These are phyloP conservation scores for Eucalyptus marginata DNA, from an alignment of 345 rosid species.

Conservation along the genomic window DNA sequence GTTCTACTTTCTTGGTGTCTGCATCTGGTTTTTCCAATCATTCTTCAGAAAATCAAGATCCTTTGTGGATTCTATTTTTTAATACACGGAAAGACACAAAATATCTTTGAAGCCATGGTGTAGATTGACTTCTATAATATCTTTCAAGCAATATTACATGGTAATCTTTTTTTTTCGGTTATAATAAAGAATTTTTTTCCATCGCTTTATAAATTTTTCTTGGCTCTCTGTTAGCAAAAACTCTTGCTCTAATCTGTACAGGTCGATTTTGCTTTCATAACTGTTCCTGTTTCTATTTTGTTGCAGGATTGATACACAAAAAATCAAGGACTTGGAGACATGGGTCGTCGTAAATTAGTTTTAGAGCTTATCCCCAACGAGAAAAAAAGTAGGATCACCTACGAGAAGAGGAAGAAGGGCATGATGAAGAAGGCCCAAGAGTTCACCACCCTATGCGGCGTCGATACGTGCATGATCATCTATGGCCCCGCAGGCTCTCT, in stretches of 20 bases:
- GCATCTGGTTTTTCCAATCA: background rate
- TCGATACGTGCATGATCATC: constrained; percentile 14
- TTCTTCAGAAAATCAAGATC: background rate
- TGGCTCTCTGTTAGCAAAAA: background rate
- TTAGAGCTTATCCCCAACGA: constrained; percentile 13
- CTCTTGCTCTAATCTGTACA: background rate
- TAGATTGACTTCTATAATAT: background rate
- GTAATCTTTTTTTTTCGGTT: background rate
- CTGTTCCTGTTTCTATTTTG: background rate
- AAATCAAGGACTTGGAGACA: background rate
- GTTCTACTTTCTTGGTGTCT: background rate
- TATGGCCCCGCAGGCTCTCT: background rate
- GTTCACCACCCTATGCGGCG: constrained; percentile 10
- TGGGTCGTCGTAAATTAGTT: constrained; percentile 20
- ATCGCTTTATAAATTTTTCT: background rate
- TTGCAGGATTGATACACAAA: background rate
- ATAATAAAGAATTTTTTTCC: background rate
- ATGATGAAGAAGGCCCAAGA: constrained; percentile 15
- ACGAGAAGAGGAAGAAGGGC: constrained; percentile 13
- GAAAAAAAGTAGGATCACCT: constrained; percentile 4
- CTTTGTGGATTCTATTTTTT: background rate
- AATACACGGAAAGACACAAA: background rate
- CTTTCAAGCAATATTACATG: background rate
- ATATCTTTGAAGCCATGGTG: background rate
- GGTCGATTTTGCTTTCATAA: background rate